Evolutionary conservation across 768 basidiomycete genomes (phyloP).

Genomic region (Mycena kentingensis): DNA sequence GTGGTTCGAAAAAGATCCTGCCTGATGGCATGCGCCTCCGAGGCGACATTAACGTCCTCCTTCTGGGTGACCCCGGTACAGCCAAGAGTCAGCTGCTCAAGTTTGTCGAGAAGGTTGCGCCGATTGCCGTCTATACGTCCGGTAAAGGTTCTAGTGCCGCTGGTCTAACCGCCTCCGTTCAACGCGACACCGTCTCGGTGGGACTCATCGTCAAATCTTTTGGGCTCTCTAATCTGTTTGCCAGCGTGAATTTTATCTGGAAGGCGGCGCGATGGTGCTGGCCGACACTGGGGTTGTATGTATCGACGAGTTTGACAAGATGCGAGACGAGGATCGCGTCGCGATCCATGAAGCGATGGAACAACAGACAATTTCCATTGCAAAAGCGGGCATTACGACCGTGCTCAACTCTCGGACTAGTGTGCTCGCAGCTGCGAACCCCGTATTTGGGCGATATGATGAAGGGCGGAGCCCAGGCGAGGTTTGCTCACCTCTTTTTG

Average conservation of each 20-base stretch:
- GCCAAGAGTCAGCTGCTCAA: constrained; percentile 98
- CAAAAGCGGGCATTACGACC: constrained; percentile 98
- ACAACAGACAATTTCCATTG: constrained; percentile 98
- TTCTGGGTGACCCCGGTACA: constrained; percentile 97
- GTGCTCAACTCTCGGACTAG: constrained; percentile 95
- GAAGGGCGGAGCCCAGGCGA: constrained; percentile 96
- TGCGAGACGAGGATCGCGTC: constrained; percentile 98
- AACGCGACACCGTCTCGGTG: constrained; percentile 89
- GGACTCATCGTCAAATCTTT: constrained; percentile 30
- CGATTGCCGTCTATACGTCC: constrained; percentile 97
- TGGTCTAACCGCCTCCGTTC: constrained; percentile 96
- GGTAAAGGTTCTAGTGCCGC: constrained; percentile 99
- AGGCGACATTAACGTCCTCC: constrained; percentile 96
- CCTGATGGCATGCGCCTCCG: constrained; percentile 97
- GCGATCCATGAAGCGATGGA: constrained; percentile 99
- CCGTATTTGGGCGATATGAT: constrained; percentile 96
- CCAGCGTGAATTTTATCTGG: constrained; percentile 96
- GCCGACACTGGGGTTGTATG: constrained; percentile 98
- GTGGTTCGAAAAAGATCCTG: constrained; percentile 94
- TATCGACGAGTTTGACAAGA: constrained; percentile 99
- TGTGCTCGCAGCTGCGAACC: constrained; percentile 96
- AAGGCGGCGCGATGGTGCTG: constrained; percentile 99
- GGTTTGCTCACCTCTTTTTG: constrained; percentile 40
- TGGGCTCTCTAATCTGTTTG: constrained; percentile 5
- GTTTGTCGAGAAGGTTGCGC: constrained; percentile 99